A percentile compares a stretch with the other conserved stretches of the same genome.
Conservation (phyloP, 2,329 filamentous ascomycete species). For the Penicillium oxalicum region DNA sequence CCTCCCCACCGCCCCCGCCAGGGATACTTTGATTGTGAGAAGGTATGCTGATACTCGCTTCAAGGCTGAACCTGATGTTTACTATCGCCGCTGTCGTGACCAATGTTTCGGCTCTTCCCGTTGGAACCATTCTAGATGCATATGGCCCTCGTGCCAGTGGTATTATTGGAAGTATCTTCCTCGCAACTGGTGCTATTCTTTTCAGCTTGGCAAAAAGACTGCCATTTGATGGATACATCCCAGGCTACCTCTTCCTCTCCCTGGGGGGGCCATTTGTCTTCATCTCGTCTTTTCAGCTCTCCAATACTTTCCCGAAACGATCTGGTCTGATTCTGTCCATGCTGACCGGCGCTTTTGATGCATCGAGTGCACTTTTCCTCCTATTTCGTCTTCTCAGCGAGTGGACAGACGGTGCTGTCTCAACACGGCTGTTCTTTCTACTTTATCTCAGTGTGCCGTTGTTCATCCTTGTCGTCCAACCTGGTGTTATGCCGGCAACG, state of each 20-base stretch:
- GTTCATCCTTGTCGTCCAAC: conserved; percentile 60
- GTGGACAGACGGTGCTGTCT: conserved; percentile 51
- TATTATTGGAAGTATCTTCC: conserved; percentile 62
- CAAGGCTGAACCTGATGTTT: conserved; percentile 78
- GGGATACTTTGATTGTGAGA: neutral
- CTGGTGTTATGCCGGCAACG: conserved; percentile 65
- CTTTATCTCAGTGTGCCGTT: conserved; percentile 64
- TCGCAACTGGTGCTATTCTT: conserved; percentile 63
- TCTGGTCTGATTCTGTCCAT: conserved; percentile 75
- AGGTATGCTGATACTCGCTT: neutral
- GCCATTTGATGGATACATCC: conserved; percentile 67
- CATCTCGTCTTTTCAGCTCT: conserved; percentile 77
- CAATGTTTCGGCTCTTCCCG: conserved; percentile 76
- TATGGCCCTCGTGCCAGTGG: conserved; percentile 74
- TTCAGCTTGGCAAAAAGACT: conserved; percentile 62
- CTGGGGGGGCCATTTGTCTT: conserved; percentile 76
- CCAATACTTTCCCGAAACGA: conserved; percentile 71
- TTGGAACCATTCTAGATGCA: conserved; percentile 77
- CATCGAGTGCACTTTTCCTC: conserved; percentile 71
- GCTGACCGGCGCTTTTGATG: conserved; percentile 76
- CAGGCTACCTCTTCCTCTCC: conserved; percentile 69
- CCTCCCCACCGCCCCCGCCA: neutral
- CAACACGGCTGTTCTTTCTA: conserved; percentile 64
- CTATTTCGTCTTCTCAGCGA: conserved; percentile 67
- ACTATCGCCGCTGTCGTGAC: conserved; percentile 81